Conservation (phyloP, 2,329 filamentous ascomycete species). For the Trichoderma pleuroti region DNA sequence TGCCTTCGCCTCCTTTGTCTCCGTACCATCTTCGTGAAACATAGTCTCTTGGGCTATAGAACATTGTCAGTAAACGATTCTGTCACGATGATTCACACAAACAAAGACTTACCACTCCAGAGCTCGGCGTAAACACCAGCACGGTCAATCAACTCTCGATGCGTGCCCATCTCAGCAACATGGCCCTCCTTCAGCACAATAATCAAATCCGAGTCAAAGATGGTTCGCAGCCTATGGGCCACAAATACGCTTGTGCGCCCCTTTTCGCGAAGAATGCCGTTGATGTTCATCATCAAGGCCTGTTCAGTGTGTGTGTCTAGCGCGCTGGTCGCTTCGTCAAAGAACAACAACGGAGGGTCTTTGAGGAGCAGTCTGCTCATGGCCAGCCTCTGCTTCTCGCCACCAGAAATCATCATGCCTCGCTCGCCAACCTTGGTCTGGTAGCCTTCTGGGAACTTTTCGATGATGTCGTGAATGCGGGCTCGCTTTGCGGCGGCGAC, state of each 20-base stretch:
- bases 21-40: constrained; percentile 46
- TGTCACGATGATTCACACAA: not conserved
- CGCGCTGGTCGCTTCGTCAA: constrained; percentile 90
- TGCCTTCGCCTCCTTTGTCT: constrained; percentile 34
- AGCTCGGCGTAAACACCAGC: constrained; percentile 82
- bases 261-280: constrained; percentile 86
- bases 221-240: constrained; percentile 86
- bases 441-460: constrained; percentile 81
- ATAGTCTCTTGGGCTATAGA: constrained; percentile 59
- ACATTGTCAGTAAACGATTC: not conserved
- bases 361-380: constrained; percentile 82
- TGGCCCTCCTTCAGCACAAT: constrained; percentile 81
- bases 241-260: constrained; percentile 89
- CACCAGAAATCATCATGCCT: constrained; percentile 94
- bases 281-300: constrained; percentile 86
- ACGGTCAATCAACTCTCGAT: constrained; percentile 74
- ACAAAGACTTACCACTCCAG: constrained; percentile 68
- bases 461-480: constrained; percentile 78
- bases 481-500: constrained; percentile 75
- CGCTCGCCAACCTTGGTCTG: constrained; percentile 88
- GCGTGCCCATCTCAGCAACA: constrained; percentile 87
- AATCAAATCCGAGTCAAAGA: constrained; percentile 89
- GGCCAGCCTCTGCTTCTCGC: constrained; percentile 88
- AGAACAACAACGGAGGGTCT: constrained; percentile 86
- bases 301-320: constrained; percentile 93